Evolutionary conservation across 2,329 filamentous ascomycete species (phyloP).

Genomic region (Pseudogymnoascus sp.): DNA sequence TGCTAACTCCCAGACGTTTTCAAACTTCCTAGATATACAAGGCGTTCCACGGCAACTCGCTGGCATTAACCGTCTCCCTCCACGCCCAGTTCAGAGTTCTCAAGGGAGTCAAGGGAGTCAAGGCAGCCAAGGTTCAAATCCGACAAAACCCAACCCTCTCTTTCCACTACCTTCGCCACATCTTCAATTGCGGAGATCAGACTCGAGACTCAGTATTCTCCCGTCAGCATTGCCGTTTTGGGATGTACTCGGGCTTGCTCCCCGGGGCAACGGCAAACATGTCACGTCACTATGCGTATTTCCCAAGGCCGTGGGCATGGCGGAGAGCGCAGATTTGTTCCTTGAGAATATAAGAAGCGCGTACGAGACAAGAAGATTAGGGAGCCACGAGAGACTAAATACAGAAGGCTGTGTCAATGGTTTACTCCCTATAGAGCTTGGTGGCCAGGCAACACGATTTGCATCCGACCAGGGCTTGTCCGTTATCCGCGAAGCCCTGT

Average conservation of each 20-base stretch:
- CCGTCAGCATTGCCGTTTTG: conserved; percentile 71
- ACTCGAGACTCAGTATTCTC: conserved; percentile 62
- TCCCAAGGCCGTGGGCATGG: conserved; percentile 55
- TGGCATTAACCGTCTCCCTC: conserved; percentile 40
- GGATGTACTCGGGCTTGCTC: conserved; percentile 70
- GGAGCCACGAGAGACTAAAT: conserved; percentile 45
- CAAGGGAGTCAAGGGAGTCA: conserved; percentile 13
- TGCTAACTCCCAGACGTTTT: conserved; percentile 35
- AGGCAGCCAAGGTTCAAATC: conserved; percentile 16
- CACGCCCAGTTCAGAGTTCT: conserved; percentile 19
- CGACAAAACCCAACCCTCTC: conserved; percentile 40
- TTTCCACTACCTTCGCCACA: conserved; percentile 61
- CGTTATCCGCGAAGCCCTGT: conserved; percentile 22
- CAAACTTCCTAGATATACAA: conserved; percentile 47
- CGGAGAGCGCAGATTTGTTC: conserved; percentile 53
- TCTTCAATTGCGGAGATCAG: conserved; percentile 62
- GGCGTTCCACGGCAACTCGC: conserved; percentile 44
- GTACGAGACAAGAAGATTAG: conserved; percentile 68
- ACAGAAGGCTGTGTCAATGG: conserved; percentile 30
- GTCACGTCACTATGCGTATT: conserved; percentile 63
- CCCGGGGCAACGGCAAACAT: conserved; percentile 63
- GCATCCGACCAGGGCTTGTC: neutral
- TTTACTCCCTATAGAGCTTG: conserved; percentile 25
- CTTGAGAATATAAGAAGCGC: conserved; percentile 58
- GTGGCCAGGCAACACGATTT: conserved; percentile 28